Conservation (phyloP, 805 yeast species). For the Maudiozyma saulgeensis region DNA sequence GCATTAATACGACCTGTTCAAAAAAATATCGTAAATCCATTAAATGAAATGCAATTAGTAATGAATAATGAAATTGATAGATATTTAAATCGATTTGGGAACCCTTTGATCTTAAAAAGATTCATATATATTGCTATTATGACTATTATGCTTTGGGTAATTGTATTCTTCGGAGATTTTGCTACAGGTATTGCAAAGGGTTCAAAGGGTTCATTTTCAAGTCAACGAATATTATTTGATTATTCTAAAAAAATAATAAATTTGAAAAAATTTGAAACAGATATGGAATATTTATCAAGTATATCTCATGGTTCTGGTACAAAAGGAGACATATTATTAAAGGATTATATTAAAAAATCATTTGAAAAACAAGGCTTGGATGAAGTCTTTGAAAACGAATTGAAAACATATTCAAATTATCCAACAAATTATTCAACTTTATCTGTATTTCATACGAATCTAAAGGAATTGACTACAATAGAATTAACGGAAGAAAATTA, state of each 20-base stretch:
- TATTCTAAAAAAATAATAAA: constrained; percentile 43
- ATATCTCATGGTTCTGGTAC: constrained; percentile 85
- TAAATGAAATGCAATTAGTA: constrained; percentile 15
- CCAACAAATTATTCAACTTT: constrained; percentile 36
- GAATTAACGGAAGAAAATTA: constrained; percentile 36
- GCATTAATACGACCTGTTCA: constrained; percentile 5
- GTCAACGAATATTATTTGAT: constrained; percentile 39
- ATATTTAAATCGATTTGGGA: constrained; percentile 55
- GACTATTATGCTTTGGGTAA: constrained; percentile 41
- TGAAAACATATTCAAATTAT: constrained; percentile 51
- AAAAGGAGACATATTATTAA: constrained; percentile 66
- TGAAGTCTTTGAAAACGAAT: constrained; percentile 31
- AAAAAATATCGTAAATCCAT: constrained; percentile 28
- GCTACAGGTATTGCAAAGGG: constrained; percentile 32
- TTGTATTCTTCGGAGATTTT: constrained; percentile 45
- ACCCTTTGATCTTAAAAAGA: constrained; percentile 72
- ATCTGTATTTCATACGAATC: constrained; percentile 13
- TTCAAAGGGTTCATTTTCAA: constrained; percentile 44
- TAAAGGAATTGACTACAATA: constrained; percentile 16
- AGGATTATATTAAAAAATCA: constrained; percentile 51
- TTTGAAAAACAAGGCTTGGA: constrained; percentile 47
- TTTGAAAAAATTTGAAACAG: constrained; percentile 47
- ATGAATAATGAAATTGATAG: constrained; percentile 37
- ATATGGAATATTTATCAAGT: constrained; percentile 58
- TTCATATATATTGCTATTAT: constrained; percentile 57